Evolutionary conservation across 2,329 filamentous ascomycete genomes (phyloP), one percentile per base, ranked within the genome.

Genomic region (Fusarium euwallaceae): DNA sequence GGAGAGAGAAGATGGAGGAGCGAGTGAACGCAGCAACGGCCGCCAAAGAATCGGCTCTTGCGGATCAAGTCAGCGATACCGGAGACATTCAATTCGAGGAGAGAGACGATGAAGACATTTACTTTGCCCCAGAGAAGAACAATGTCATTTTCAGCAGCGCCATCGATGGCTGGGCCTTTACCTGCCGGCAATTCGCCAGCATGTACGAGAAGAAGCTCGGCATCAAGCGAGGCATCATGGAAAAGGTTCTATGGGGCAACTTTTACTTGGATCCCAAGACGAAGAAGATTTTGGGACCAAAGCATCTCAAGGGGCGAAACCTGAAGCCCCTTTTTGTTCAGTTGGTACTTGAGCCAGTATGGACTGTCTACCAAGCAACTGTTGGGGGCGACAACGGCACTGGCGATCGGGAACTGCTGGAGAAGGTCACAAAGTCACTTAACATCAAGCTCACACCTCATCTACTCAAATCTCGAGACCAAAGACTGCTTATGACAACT

Each of bases 61-160:
- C 85, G 32, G 87, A 89, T 60, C 84, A 89, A 62, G 85, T 87
- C 53, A 87, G 85, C 65, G 87, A 88, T 6, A 83, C 85, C n/a
- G 89, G 90, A 4, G 91, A 92, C 17, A 81, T 91, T 6, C 89
- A 92, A 67, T 99, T 95, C 77, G 92, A 98, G 82, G 97, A 98
- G 81, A 92, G 92, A 77, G 95, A 98, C 79, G 97, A 99, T 79
- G 95, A 98, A 82, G 95, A 98, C 82, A 92, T 99, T 29, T 99
- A 99, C 83, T 99, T 99, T 84, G 95, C 97, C 1, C 97, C 97
- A 0, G 97, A 99, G 81, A 97, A 96, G 84, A 98, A 98, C 83
- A 99, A 99, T 80, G 97, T 99, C 82, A 98, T 99, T 74, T 99
- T 99, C 82, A 95, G 95, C 86, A 98, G 96, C 81, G 97, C 97